Base-by-base conservation (phyloP, 352 stramenopile species). In the Globisporangium spiculum region DNA sequence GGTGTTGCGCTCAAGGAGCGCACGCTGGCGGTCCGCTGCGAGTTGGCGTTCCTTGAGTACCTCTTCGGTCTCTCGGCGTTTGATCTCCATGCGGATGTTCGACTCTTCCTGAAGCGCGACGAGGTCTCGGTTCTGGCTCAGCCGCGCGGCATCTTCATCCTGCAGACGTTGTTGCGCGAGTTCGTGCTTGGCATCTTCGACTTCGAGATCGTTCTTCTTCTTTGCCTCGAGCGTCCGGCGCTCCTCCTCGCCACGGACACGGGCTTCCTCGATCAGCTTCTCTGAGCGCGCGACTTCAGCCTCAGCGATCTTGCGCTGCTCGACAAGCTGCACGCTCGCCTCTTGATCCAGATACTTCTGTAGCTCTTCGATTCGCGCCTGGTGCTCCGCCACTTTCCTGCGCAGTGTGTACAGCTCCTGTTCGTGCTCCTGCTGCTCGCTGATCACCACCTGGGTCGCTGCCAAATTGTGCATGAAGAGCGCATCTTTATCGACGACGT, bases 381-480 rank as follows among this genome's bases (percentile, higher is more conserved):
- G 66, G n/a, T 91, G 78, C 5, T 53, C 26, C 0, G 10, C n/a
- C 9, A 90, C 65, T 0, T 70, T 34, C 36, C 67, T 18, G 1
- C 71, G 58, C 0, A 89, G 65, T 3, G 3, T 54, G 2, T 80
- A 22, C n/a, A 96, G 58, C 26, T 80, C 74, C 8, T 65, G 53
- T 6, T 86, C 65, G 22, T 83, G 58, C 26, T 80, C 74, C 6
- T 65, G 53, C 8, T 86, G 66, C 24, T 83, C 69, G n/a, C 60
- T 52, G 34, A 89, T 77, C 2, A 98, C 73, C 63, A 94, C 85
- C 71, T 98, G 90, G 0, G 89, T 95, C 20, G 92, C 94, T 1
- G 78, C 92, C 12, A 98, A 72, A 61, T 88, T 96, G 80, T 97
- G 89, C 91, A 97, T 97, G 69, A 98, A 98, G 4, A 98, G 73